Conservation (phyloP, 164 flowering plant genomes). For the Umbellularia californica region DNA sequence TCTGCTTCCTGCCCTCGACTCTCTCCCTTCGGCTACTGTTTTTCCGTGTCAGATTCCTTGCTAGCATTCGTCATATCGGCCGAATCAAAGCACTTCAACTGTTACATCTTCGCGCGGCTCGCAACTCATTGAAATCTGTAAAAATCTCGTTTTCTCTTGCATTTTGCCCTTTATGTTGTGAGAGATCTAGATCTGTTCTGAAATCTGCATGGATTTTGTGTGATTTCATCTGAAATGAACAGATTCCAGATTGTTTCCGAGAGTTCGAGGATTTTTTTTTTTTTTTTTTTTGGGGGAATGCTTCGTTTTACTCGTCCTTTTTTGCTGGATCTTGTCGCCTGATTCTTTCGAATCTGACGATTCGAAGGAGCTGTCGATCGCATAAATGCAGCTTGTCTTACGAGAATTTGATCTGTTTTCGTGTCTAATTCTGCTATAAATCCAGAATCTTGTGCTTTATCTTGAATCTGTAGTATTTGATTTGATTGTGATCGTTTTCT, state of each 20-base stretch:
- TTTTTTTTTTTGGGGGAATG: background rate
- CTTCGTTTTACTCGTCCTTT: background rate
- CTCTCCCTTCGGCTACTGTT: background rate
- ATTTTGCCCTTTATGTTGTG: background rate
- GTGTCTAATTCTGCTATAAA: background rate
- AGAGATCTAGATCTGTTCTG: conserved; percentile 1
- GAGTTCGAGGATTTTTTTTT: background rate
- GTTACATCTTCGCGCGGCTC: conserved; percentile 3
- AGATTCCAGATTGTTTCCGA: background rate
- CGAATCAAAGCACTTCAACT: background rate
- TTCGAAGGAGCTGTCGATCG: background rate
- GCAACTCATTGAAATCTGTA: conserved; percentile 3
- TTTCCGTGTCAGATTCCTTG: background rate
- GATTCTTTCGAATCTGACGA: background rate
- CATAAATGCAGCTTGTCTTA: background rate
- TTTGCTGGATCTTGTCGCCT: background rate
- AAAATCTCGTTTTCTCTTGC: background rate
- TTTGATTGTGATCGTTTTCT: conserved; percentile 3
- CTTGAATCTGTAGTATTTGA: background rate
- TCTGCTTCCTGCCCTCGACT: background rate
- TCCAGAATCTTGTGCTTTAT: background rate
- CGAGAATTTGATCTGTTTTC: background rate
- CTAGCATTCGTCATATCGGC: background rate
- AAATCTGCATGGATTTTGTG: background rate
- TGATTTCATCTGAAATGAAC: background rate